Evolutionary conservation across 345 rosid genomes (phyloP), one percentile per base, ranked within the genome.

Genomic region (Citrus maxima): DNA sequence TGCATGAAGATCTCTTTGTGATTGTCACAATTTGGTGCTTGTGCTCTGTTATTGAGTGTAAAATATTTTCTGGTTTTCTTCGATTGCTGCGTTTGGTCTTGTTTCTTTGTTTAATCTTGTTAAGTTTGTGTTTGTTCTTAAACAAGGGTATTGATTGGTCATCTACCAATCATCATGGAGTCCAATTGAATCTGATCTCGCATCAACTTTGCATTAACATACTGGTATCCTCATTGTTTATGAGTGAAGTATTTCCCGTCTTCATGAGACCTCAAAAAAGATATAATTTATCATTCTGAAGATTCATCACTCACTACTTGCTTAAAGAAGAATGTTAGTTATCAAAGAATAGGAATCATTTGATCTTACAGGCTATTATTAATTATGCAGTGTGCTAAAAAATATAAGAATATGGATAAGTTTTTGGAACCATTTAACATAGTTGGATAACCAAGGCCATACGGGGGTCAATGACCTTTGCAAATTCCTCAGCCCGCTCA

Each of bases 401-500:
- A 28, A 6, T 3, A 18, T 40, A 9, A 64, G 27, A 34, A 63
- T 8, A 67, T 38, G 25, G 14, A 24, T 35, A 79, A 38, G 6
- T 22, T 24, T 27, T 25, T 13, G 18, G 32, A 66, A 34, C 51
- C 7, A 34, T 64, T 24, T 35, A 71, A 55, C 30, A 74, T 25
- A 32, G 18, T 49, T 42, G 77, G 67, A 74, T 40, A 72, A 8
- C 24, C 72, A 19, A 76, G 46, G 28, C 24, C 84, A 67, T 90
- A 94, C 98, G 98, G 80, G 87, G 89, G 78, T 90, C 90, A 60
- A 96, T 81, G 80, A 66, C 80, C 80, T 92, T 90, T 4, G 95
- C 86, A 82, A 96, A 92, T 86, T 93, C 93, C 82, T 90, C 97
- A 38, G 98, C 97, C 76, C 76, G 91, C 72, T 87, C 98, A 81